Evolutionary conservation across 306 rosid species (phyloP), one percentile per base, ranked within the genome.

Genomic region (Canavalia gladiata): DNA sequence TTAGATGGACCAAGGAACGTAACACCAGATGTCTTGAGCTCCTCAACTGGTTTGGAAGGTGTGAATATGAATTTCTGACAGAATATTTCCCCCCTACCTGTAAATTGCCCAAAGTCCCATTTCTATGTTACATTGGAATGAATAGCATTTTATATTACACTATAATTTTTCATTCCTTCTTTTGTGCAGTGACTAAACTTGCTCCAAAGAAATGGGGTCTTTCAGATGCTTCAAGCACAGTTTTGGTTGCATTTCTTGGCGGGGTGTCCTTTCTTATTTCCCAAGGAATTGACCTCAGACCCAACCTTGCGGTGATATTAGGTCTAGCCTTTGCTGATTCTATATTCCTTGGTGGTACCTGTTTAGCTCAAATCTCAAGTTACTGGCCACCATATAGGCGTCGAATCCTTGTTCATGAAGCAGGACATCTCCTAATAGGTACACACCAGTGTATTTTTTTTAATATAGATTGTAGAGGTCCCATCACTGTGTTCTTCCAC

Each of bases 121-220:
- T 52, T 81, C 56, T 9, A 37, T 81, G 52, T 28, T 50, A 58
- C 28, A 33, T 51, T 50, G 37, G 68, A 76, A 79, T 58, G 34
- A 43, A 13, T 46, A 65, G 71, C 33, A 69, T 2, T 72, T 77
- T 74, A 68, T 42, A 75, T 7, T 71, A 41, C 72, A 37, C 35
- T 45, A 5, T 51, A 49, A 34, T n/a, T 64, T 72, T 62, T 29
- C 46, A 25, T 68, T 81, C 49, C 55, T 46, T 50, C 47, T 72
- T 64, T 79, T 84, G 33, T 79, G 58, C 91, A 95, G 99, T 83
- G 60, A 83, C 92, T 41, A 91, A 93, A 85, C 91, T 93, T 81
- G 90, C 94, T 72, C 99, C 98, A 43, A 95, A 91, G 86, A 95
- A 95, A 85, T 95, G 99, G 99, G 99, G 99, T 54, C 86, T 95